These are phyloP conservation scores for Aurifilum marmelostoma DNA, from an alignment of 2,329 filamentous ascomycete genomes.

Conservation along the genomic window DNA sequence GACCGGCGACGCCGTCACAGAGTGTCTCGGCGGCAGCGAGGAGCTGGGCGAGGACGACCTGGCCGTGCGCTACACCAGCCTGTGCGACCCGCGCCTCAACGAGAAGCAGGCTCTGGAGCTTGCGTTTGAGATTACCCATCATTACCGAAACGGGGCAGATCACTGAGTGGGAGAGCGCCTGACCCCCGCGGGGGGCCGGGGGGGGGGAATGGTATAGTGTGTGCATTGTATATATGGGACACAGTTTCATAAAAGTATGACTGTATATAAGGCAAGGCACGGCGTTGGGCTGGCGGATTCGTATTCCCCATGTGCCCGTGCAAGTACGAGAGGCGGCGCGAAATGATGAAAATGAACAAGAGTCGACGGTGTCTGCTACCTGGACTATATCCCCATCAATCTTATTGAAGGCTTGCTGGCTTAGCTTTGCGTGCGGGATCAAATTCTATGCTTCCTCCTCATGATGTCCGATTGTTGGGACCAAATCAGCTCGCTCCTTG, in stretches of 20 bases:
- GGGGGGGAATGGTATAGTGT: too few species aligned
- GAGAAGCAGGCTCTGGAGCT: slow-evolving; percentile 97
- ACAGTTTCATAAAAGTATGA: background rate
- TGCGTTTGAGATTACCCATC: slow-evolving; percentile 89
- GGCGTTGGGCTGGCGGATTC: background rate
- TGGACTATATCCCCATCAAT: too few species aligned
- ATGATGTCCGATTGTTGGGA: background rate
- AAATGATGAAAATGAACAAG: background rate
- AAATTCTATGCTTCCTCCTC: background rate
- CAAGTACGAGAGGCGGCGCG: background rate
- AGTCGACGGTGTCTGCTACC: background rate
- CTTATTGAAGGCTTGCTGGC: background rate
- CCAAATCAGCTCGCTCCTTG: slow-evolving; percentile 8
- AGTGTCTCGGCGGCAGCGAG: slow-evolving; percentile 90
- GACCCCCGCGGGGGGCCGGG: too few species aligned
- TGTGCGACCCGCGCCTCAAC: slow-evolving; percentile 93
- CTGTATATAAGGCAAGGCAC: background rate
- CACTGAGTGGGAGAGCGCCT: background rate
- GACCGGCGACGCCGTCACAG: slow-evolving; percentile 93
- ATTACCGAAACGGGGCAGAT: slow-evolving; percentile 56
- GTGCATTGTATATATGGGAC: background rate
- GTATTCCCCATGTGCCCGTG: background rate
- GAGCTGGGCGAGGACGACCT: slow-evolving; percentile 86
- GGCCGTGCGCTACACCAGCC: slow-evolving; percentile 89
- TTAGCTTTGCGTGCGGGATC: background rate